Evolutionary conservation across 2,329 filamentous ascomycete species (phyloP), one percentile per base, ranked within the genome.

Genomic region (Botrytis aclada): DNA sequence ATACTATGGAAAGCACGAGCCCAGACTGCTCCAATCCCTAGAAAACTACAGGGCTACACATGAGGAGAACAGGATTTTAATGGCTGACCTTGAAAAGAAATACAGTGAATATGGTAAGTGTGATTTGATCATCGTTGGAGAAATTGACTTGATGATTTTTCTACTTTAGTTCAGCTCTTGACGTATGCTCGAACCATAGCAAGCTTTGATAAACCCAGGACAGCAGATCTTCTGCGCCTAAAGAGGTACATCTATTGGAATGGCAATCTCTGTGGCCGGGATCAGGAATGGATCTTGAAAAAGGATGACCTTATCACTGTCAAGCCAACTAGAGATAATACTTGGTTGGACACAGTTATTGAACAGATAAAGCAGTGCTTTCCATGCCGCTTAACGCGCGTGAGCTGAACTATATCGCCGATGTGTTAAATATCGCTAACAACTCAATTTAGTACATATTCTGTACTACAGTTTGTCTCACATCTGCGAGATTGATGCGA

Each of bases 221-320:
- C 71, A 3, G 54, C 73, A 22, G 81, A 83, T 32, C 81, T 81
- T 63, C 34, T 51, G n/a, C 81, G 78, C 62, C 76, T 82, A 8
- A 73, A 73, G 32, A 76, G 72, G n/a, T 82, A 80, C 70, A 78
- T 82, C 51, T 47, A 76, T 10, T 73, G 76, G 32, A 72, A 77
- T 9, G 29, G 75, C 41, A 76, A 78, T 47, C 29, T 73, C 5
- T 60, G 72, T 22, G 65, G 73, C 2, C 78, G 81, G 12, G 74
- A 77, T 34, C 65, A 61, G 0, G 4, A n/a, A 51, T 84, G 80
- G 73, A 80, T 83, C 20, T 72, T 78, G 6, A 72, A 77, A 2
- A 81, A 81, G 75, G 82, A 84, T 72, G 83, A 84, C 69, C 73
- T 84, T 0, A 76, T 84, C 18, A 81, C 81, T 0, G 75, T 84